Percentiles rank a stretch among this genome's conserved stretches.
phyloP scores from a whole-genome alignment of 768 basidiomycete genomes.

The Boletus fagicola region DNA sequence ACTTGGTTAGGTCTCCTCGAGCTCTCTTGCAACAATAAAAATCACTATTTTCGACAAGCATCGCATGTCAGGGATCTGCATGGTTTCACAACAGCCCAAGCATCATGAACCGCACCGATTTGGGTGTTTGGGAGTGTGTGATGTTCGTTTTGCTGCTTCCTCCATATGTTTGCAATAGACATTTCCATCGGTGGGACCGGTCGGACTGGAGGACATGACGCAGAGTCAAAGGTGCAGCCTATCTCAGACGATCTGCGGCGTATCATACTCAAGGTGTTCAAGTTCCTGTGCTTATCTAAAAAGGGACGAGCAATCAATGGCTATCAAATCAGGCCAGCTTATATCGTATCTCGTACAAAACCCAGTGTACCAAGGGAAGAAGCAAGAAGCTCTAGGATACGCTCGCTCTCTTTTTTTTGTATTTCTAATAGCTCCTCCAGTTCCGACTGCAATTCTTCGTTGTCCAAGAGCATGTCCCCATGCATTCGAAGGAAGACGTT shows the following conservation, averaged over 20 bases:
- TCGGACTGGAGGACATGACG: slow-evolving; percentile 19
- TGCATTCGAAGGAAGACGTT: slow-evolving; percentile 83
- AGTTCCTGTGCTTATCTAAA: slow-evolving; percentile 24
- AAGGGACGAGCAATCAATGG: not conserved
- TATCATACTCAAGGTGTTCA: not conserved
- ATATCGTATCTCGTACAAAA: slow-evolving; percentile 71
- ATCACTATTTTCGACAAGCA: slow-evolving; percentile 21
- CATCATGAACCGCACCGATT: slow-evolving; percentile 36
- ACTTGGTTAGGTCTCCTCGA: slow-evolving; percentile 10
- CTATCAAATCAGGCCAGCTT: not conserved
- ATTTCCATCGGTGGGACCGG: slow-evolving; percentile 30
- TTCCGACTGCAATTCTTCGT: slow-evolving; percentile 57
- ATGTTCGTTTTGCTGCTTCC: slow-evolving; percentile 32
- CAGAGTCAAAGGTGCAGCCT: not conserved
- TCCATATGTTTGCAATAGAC: slow-evolving; percentile 42
- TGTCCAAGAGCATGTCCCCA: slow-evolving; percentile 73
- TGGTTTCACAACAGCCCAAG: not conserved
- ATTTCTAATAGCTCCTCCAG: slow-evolving; percentile 59
- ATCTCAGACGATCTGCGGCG: not conserved
- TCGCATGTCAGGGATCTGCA: slow-evolving; percentile 7
- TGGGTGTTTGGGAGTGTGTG: slow-evolving; percentile 34
- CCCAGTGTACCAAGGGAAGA: slow-evolving; percentile 72
- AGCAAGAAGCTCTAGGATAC: slow-evolving; percentile 72
- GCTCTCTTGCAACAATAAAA: slow-evolving; percentile 42
- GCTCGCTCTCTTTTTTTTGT: slow-evolving; percentile 75